Evolutionary conservation across 345 rosid genomes (phyloP).

Genomic region (Limnanthes douglasii): DNA sequence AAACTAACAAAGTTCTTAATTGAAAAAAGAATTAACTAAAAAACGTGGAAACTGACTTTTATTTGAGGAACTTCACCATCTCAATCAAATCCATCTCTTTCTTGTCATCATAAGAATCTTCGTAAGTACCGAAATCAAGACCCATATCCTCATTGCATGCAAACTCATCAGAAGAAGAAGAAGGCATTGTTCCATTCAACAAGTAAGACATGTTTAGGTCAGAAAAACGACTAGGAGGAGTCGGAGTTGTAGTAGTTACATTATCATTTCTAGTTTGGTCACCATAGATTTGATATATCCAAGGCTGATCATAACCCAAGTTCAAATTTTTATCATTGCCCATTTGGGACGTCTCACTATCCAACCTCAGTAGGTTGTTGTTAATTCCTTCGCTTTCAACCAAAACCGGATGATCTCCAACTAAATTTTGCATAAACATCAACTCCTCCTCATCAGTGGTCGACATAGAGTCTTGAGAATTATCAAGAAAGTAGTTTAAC

Average conservation of each 20-base stretch:
- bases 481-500: no score
- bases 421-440: conserved; percentile 45
- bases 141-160: conserved; percentile 9
- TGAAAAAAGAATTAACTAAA: no score
- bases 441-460: conserved; percentile 57
- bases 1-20: no score
- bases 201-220: conserved; percentile 45
- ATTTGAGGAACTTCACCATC: no score
- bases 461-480: conserved; percentile 23
- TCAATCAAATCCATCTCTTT: conserved; percentile 95
- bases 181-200: conserved; percentile 30
- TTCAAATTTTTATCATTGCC: no score
- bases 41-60: no score
- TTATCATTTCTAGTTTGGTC: conserved; percentile 3
- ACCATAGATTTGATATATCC: conserved; percentile 12
- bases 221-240: conserved; percentile 28
- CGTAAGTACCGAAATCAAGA: conserved; percentile 10
- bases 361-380: conserved; percentile 7
- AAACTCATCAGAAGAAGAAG: conserved; percentile 10
- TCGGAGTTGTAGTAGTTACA: conserved; percentile 7
- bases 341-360: conserved; percentile 5
- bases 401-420: conserved; percentile 17
- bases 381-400: conserved; percentile 12
- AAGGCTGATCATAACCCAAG: conserved; percentile 10
- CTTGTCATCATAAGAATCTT: conserved; percentile 12